Conservation (phyloP, 148 eudicot species). For the Camellia japonica region DNA sequence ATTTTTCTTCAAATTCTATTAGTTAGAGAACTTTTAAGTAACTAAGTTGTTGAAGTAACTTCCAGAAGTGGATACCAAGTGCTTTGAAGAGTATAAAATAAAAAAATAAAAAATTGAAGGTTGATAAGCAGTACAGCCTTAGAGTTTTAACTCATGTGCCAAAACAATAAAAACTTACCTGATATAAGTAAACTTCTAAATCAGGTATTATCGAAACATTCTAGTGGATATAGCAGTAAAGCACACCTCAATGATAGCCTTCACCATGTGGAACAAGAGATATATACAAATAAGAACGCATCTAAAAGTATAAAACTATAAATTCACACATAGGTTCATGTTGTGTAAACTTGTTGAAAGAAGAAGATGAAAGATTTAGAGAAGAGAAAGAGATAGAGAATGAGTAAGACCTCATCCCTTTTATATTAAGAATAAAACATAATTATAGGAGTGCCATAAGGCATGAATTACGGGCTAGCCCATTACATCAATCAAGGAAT, state of each 20-base stretch:
- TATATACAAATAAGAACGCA: not conserved
- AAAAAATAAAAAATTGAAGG: not conserved
- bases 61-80: not conserved
- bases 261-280: not conserved
- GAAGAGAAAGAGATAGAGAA: too few species aligned
- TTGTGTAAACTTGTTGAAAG: not conserved
- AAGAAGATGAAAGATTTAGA: not conserved
- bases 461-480: too few species aligned
- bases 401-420: not conserved
- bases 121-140: not conserved
- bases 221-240: not conserved
- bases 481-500: too few species aligned
- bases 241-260: not conserved
- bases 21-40: not conserved
- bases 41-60: not conserved
- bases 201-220: not conserved
- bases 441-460: too few species aligned
- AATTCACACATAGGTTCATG: not conserved
- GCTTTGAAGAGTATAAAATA: not conserved
- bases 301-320: not conserved
- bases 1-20: not conserved
- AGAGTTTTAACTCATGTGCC: not conserved
- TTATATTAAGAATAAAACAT: not conserved
- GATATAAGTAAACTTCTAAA: not conserved
- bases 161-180: conserved; percentile 2